A percentile compares a stretch with the other conserved stretches of the same genome.
Conservation (phyloP, 805 yeast genomes). For the Sugiyamaella floridensis region DNA sequence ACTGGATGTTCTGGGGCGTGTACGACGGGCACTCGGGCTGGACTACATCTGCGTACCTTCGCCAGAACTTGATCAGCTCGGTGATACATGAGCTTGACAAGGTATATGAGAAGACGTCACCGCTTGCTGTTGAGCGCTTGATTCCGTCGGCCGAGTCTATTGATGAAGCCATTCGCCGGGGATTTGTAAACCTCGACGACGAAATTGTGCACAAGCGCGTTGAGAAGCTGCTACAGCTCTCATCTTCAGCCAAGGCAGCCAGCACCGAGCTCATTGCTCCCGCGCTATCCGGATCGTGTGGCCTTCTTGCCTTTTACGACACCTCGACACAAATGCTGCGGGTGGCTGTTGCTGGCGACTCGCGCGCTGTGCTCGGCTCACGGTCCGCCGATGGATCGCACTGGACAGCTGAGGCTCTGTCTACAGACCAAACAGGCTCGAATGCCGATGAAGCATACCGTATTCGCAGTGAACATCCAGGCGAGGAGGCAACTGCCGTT, state of each 20-base stretch:
- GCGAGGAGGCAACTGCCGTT: conserved; percentile 68
- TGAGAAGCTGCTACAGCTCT: conserved; percentile 49
- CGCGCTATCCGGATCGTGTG: conserved; percentile 94
- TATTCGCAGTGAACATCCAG: conserved; percentile 81
- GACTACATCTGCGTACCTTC: conserved; percentile 79
- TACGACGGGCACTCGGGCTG: conserved; percentile 98
- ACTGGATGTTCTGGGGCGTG: conserved; percentile 92
- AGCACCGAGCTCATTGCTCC: conserved; percentile 78
- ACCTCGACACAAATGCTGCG: conserved; percentile 61
- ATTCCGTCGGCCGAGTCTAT: conserved; percentile 64
- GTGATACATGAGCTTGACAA: conserved; percentile 74
- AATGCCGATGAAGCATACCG: conserved; percentile 81
- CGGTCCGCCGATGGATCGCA: conserved; percentile 44
- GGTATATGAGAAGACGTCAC: conserved; percentile 44
- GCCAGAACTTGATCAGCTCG: conserved; percentile 68
- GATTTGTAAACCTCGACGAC: conserved; percentile 76
- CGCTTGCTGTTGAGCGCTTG: conserved; percentile 38
- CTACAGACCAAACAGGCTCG: conserved; percentile 91
- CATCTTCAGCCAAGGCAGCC: conserved; percentile 32
- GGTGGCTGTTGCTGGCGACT: conserved; percentile 95
- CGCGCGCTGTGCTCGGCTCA: conserved; percentile 81
- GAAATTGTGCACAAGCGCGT: conserved; percentile 76
- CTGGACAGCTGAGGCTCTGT: conserved; percentile 84
- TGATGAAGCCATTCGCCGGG: conserved; percentile 73
- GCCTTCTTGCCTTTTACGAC: conserved; percentile 79